Evolutionary conservation across 1,284 basidiomycete species (phyloP), one percentile per base, ranked within the genome.

Genomic region (Pseudozyma tsukubaensis): DNA sequence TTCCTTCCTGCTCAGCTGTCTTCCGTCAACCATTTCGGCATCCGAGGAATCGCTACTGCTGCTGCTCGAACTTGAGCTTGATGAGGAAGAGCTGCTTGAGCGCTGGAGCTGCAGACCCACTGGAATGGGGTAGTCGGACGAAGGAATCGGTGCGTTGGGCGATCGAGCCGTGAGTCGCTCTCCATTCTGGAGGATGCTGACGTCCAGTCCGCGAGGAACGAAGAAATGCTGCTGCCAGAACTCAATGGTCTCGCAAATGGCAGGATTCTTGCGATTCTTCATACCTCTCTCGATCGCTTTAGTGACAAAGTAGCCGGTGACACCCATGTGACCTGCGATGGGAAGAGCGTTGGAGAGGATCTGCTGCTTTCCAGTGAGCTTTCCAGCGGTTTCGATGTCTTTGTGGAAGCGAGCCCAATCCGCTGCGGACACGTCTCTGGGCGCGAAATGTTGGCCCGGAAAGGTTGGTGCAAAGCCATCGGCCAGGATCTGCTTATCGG

Each of bases 1-100:
- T 45, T 39, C 52, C 78, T 44, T 44, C 43, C 85, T 86, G 32
- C 86, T 88, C 85, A 40, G 90, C 84, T 77, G 89, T 85, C 12
- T 87, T 16, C 12, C n/a, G 12, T 48, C 24, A 14, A 48, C 14
- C 14, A 13, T 14, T 16, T 48, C 45, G 16, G 53, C 51, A 24
- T 42, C 40, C 16, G 47, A 39, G 2, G 55, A 57, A 3, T 59
- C 58, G 53, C 58, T 61, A 49, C 58, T 61, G 53, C 53, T 57
- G 16, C 49, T 55, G 45, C 49, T 53, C 9, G 56, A 64, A 5
- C 16, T 21, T 6, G 55, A 55, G 43, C 51, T 47, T 34, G 39
- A 39, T 7, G 37, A 63, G 11, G 35, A 50, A 1, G 54, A 40
- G 0, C 48, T 55, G 32, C 35, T 32, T 7, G 11, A 9, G 12